These are phyloP conservation scores for Ophiobolus disseminans DNA, from an alignment of 2,329 filamentous ascomycete genomes.

Conservation along the genomic window DNA sequence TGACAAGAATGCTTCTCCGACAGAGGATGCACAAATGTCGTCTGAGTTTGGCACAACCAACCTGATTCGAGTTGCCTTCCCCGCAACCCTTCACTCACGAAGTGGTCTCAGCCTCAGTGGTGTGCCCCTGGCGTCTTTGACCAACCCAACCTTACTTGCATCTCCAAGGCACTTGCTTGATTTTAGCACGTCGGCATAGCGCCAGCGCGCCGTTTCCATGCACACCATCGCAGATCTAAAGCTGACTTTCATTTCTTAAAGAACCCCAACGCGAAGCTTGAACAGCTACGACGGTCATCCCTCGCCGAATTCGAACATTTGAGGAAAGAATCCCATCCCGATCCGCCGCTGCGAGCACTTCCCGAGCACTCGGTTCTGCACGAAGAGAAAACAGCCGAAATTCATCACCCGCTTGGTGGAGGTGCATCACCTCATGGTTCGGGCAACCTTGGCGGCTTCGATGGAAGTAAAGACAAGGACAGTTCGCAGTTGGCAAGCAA, in stretches of 20 bases:
- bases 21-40: too few relatives aligned
- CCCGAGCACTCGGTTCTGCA: slow-evolving; percentile 46
- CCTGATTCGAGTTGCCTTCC: neutral
- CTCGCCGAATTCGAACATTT: slow-evolving; percentile 52
- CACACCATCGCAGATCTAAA: slow-evolving; percentile 13
- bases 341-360: slow-evolving; percentile 41
- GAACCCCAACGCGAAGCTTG: slow-evolving; percentile 56
- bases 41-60: too few relatives aligned
- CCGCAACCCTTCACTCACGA: slow-evolving; percentile 1
- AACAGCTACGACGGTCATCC: slow-evolving; percentile 55
- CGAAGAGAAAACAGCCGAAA: slow-evolving; percentile 4
- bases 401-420: neutral
- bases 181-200: slow-evolving; percentile 9
- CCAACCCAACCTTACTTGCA: slow-evolving; percentile 28
- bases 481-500: neutral
- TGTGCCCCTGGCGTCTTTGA: slow-evolving; percentile 40
- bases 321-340: slow-evolving; percentile 39
- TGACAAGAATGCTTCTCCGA: too few relatives aligned
- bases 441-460: neutral
- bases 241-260: slow-evolving; percentile 45
- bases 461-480: neutral
- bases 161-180: slow-evolving; percentile 3
- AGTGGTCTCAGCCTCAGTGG: slow-evolving; percentile 32
- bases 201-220: neutral
- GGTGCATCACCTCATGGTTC: slow-evolving; percentile 4